Evolutionary conservation across 352 stramenopile species (phyloP), one percentile per base, ranked within the genome.

Genomic region (Albugo candida): DNA sequence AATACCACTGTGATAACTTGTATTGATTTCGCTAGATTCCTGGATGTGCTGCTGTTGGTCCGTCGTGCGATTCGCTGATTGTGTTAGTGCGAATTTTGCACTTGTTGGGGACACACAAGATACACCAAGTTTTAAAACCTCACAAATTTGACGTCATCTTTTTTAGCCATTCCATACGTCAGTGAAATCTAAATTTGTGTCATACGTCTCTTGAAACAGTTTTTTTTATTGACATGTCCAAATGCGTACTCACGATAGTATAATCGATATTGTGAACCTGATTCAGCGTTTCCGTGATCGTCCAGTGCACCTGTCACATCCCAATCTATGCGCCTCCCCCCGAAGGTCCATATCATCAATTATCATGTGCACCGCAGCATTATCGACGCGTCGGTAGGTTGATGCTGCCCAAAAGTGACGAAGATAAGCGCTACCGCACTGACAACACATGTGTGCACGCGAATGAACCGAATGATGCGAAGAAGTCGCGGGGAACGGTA

Each of bases 1-100:
- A 55, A 34, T 51, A 55, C 49, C 49, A 55, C 24, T 51, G 41
- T 3, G 24, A 20, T 11, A 55, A 12, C 5, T 36, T 31, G 6
- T 49, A 34, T 36, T 42, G 24, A 34, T 39, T 55, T 4, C 41
- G 38, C 17, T 37, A 19, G 10, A 49, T 42, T 11, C 49, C 49
- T 37, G 49, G 49, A 49, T 55, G 49, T 18, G 49, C 49, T 11
- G 49, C 42, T 13, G 20, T 36, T 18, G 42, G 24, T 11, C 11
- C 40, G 45, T 55, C 49, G 27, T 55, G 49, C 19, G 27, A 43
- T 27, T 55, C 49, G 2, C 11, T 2, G 16, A 54, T 13, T 5
- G 48, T 37, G 1, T 40, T 27, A 0, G 47, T 54, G 1, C 19
- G 24, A 4, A 58, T n/a, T 14, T 12, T 5, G 6, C 48, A 1